Conservation (phyloP, 441 rosid species). For the Pelargonium citronellum region DNA sequence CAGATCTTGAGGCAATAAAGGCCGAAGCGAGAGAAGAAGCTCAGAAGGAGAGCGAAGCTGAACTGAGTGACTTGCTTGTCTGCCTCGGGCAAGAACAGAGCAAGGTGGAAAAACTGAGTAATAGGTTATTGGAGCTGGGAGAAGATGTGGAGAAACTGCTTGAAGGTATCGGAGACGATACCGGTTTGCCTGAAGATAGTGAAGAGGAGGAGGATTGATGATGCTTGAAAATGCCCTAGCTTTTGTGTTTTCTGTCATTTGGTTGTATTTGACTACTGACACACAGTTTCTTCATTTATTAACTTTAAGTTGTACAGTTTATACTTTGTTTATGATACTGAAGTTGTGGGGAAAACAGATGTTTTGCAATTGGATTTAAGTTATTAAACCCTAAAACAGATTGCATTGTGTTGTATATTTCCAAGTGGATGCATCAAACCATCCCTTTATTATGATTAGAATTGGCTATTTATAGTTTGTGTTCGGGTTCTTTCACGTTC, state of each 20-base stretch:
- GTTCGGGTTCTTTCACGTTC: no score
- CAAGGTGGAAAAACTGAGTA: slow-evolving; percentile 72
- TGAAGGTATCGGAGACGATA: slow-evolving; percentile 81
- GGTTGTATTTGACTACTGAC: slow-evolving; percentile 9
- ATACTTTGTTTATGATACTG: slow-evolving; percentile 6
- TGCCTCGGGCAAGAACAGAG: slow-evolving; percentile 98
- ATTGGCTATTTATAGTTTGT: no score
- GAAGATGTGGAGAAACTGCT: slow-evolving; percentile 80
- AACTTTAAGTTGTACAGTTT: slow-evolving; percentile 33
- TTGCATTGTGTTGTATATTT: no score
- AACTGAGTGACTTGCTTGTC: slow-evolving; percentile 83
- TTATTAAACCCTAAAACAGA: slow-evolving; percentile 4
- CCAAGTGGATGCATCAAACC: no score
- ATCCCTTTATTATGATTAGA: no score
- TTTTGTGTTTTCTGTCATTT: not conserved
- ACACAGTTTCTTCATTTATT: slow-evolving; percentile 29
- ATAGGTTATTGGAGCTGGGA: slow-evolving; percentile 66
- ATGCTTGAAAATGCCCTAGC: not conserved
- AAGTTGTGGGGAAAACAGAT: not conserved
- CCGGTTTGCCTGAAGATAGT: slow-evolving; percentile 59
- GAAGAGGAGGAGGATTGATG: slow-evolving; percentile 63
- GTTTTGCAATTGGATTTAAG: slow-evolving; percentile 14
- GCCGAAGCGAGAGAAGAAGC: slow-evolving; percentile 93
- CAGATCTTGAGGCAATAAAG: slow-evolving; percentile 56
- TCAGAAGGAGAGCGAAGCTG: slow-evolving; percentile 89